phyloP scores from a whole-genome alignment of 2,329 filamentous ascomycete genomes.

The Trichoderma atroviride region DNA sequence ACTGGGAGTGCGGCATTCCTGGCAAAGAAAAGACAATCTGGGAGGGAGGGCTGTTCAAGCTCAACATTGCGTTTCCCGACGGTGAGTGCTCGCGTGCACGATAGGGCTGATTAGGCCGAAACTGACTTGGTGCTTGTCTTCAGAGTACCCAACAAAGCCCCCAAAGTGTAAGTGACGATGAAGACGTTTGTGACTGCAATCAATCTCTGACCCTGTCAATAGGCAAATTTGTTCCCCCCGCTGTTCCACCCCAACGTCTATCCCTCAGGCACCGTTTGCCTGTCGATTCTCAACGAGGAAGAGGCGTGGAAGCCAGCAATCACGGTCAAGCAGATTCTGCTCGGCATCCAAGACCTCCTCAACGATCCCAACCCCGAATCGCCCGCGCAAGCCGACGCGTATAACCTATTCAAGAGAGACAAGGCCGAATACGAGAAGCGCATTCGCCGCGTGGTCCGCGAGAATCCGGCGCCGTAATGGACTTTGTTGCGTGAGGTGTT shows the following conservation, averaged over 20 bases:
- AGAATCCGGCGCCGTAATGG: constrained; percentile 75
- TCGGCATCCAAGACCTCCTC: constrained; percentile 93
- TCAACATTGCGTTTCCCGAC: constrained; percentile 90
- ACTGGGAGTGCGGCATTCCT: constrained; percentile 95
- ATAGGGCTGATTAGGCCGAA: constrained; percentile 17
- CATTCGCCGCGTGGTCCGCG: constrained; percentile 81
- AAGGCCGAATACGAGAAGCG: constrained; percentile 83
- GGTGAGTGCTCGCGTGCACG: constrained; percentile 57
- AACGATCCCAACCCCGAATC: constrained; percentile 97
- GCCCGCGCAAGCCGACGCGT: constrained; percentile 94
- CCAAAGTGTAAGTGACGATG: constrained; percentile 78
- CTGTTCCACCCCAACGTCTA: constrained; percentile 99
- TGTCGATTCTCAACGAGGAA: constrained; percentile 97
- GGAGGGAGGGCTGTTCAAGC: constrained; percentile 96
- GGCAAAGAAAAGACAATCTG: constrained; percentile 97
- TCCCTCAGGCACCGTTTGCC: constrained; percentile 93
- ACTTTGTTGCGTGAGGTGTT: neutral
- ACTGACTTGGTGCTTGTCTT: constrained; percentile 25
- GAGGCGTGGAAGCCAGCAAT: constrained; percentile 99
- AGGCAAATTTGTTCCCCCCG: constrained; percentile 97
- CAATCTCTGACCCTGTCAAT: neutral
- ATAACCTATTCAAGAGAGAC: constrained; percentile 95
- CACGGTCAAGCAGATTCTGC: constrained; percentile 94
- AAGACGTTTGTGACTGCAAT: neutral
- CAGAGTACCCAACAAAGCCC: constrained; percentile 97